phyloP scores from a whole-genome alignment of 176 grass and related monocot species.

The Zea luxurians region DNA sequence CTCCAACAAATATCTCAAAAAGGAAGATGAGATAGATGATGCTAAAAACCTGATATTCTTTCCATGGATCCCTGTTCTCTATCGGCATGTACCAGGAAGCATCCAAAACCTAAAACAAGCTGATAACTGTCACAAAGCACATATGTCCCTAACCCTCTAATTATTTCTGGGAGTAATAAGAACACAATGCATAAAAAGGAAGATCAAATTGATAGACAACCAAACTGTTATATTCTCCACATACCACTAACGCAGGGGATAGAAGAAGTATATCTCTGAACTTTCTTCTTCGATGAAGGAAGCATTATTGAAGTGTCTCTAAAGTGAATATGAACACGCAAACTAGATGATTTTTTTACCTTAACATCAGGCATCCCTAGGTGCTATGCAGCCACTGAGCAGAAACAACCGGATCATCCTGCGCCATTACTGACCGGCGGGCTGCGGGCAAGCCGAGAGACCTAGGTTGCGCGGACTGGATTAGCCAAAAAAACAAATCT shows the following conservation, averaged over 20 bases:
- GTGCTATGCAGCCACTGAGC: conserved; percentile 71
- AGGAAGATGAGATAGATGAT: conserved; percentile 9
- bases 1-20: too few species aligned
- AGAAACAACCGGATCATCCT: conserved; percentile 66
- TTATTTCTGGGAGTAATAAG: not conserved
- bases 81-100: conserved; percentile 94
- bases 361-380: conserved; percentile 66
- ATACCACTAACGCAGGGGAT: not conserved
- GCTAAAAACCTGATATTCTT: conserved; percentile 76
- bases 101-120: conserved; percentile 68
- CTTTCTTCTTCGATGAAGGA: not conserved
- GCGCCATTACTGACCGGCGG: conserved; percentile 50
- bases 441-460: conserved; percentile 16
- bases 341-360: conserved; percentile 35
- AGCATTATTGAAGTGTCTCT: not conserved
- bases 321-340: not conserved
- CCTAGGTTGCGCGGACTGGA: conserved; percentile 21
- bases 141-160: not conserved
- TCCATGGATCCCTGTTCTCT: conserved; percentile 69
- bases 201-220: not conserved
- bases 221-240: not conserved
- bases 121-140: conserved; percentile 7
- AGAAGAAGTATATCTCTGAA: not conserved
- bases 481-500: not conserved
- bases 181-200: not conserved